A percentile compares a stretch with the other conserved stretches of the same genome.
Evolutionary conservation across 1,284 basidiomycete genomes (phyloP).

Genomic region (Inonotus hispidus): DNA sequence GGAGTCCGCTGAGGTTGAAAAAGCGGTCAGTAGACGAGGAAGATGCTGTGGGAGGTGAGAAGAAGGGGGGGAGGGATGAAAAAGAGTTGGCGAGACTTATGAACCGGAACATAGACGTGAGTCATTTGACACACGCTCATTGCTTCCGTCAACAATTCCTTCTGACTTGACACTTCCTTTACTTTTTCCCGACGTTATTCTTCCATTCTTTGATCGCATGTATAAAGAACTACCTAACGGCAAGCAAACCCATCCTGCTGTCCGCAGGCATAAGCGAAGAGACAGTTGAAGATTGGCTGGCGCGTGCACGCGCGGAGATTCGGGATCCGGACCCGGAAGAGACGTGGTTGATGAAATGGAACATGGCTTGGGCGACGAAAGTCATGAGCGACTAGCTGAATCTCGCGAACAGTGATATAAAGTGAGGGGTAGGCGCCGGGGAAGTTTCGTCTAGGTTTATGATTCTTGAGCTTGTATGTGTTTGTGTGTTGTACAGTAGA

Average conservation of each 20-base stretch:
- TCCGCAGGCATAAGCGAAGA: slow-evolving; percentile 6
- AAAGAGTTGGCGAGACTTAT: slow-evolving; percentile 3
- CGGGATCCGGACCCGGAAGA: neutral
- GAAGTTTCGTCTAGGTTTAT: no score
- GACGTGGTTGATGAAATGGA: slow-evolving; percentile 5
- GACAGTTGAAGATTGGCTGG: slow-evolving; percentile 11
- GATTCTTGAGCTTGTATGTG: no score
- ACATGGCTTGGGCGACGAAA: slow-evolving; percentile 14
- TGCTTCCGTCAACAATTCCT: neutral
- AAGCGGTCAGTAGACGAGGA: neutral
- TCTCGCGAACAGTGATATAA: no score
- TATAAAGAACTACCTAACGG: slow-evolving; percentile 5
- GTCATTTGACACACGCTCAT: neutral
- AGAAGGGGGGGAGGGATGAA: neutral
- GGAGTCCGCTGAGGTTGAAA: slow-evolving; percentile 1
- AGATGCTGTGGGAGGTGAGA: neutral
- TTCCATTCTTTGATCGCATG: no score
- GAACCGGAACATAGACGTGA: slow-evolving; percentile 9
- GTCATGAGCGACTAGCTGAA: no score
- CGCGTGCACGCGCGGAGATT: slow-evolving; percentile 4
- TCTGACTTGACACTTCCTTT: neutral
- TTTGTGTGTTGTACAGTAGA: no score
- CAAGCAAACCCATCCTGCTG: slow-evolving; percentile 8
- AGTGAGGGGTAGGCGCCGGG: no score
- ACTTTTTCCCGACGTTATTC: no score